phyloP scores from a whole-genome alignment of 2,329 filamentous ascomycete species.

The Macroventuria anomochaeta region DNA sequence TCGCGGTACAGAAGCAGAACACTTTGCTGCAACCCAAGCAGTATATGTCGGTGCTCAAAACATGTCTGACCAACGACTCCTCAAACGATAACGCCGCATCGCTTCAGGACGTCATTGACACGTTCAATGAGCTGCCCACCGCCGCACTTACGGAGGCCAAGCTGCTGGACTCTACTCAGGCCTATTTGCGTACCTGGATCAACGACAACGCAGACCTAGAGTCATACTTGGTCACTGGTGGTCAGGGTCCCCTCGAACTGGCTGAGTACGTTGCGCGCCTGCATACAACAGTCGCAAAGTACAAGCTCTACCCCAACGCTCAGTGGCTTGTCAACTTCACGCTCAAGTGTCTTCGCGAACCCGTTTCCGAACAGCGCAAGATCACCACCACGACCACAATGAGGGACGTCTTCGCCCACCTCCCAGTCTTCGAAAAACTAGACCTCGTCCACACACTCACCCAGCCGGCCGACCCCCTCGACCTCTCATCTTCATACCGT shows the following conservation, averaged over 20 bases:
- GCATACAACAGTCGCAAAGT: slow-evolving; percentile 32
- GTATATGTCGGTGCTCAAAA: slow-evolving; percentile 33
- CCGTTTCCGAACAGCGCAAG: slow-evolving; percentile 19
- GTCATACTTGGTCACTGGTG: slow-evolving; percentile 19
- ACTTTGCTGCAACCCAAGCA: slow-evolving; percentile 28
- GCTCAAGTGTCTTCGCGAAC: slow-evolving; percentile 26
- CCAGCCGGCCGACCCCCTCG: slow-evolving; percentile 7
- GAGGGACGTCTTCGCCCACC: slow-evolving; percentile 21
- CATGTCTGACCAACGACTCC: slow-evolving; percentile 26
- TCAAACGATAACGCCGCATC: slow-evolving; percentile 6
- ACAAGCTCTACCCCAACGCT: slow-evolving; percentile 29
- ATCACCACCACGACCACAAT: slow-evolving; percentile 19
- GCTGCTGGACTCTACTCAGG: slow-evolving; percentile 22
- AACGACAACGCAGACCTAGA: slow-evolving; percentile 29
- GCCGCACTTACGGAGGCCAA: slow-evolving; percentile 26
- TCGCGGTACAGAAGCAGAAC: slow-evolving; percentile 32
- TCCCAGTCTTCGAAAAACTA: slow-evolving; percentile 31
- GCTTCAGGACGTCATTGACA: slow-evolving; percentile 32
- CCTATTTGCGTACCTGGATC: slow-evolving; percentile 33
- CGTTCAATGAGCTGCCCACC: slow-evolving; percentile 37
- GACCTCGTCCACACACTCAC: slow-evolving; percentile 26
- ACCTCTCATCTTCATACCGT: slow-evolving; percentile 26
- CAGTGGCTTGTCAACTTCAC: slow-evolving; percentile 35
- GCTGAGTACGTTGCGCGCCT: slow-evolving; percentile 30
- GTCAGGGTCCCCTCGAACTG: slow-evolving; percentile 16